Evolutionary conservation across 1,284 basidiomycete genomes (phyloP), one percentile per base, ranked within the genome.

Genomic region (Marasmius sp.): DNA sequence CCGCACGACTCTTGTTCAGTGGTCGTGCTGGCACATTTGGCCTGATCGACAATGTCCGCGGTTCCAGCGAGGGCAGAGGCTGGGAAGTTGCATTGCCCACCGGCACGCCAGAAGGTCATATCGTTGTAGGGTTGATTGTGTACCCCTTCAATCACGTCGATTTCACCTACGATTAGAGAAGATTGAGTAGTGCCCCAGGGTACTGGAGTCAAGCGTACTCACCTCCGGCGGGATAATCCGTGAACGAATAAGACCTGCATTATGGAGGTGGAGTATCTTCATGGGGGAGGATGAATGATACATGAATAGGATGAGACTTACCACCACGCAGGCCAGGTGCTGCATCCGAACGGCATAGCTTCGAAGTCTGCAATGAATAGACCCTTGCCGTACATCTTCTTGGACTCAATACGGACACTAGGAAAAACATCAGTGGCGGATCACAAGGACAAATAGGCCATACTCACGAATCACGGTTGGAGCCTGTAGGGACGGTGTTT

Each of bases 361-460:
- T 74, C 77, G 64, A 94, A 82, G 71, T 95, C 92, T n/a, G 91
- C 81, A 63, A 95, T 85, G 74, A 94, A 89, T 27, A 95, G 78
- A 1, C 92, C 92, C 20, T 81, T 77, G 37, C 78, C 83, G 72
- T 87, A 94, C 9, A 77, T 76, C 66, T 88, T 85, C 69, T 86
- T 85, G 47, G 86, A 83, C 38, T 79, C 81, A 67, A 95, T 89
- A 59, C 93, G 88, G 20, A 95, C 83, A 14, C 88, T 89, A 66
- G n/a, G 49, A 36, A 51, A 27, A 2, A 27, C 27, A 27, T 59
- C 34, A 38, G 12, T 50, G 53, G 49, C 18, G 16, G 49, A 20
- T 22, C 22, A 14, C 34, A 51, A 60, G 50, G 53, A 36, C 57
- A 8, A 45, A 55, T 22, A 39, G 16, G 14, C 58, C 50, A 22